Evolutionary conservation across 139 green algal species (phyloP).

Genomic region (Picochlorum sp.): DNA sequence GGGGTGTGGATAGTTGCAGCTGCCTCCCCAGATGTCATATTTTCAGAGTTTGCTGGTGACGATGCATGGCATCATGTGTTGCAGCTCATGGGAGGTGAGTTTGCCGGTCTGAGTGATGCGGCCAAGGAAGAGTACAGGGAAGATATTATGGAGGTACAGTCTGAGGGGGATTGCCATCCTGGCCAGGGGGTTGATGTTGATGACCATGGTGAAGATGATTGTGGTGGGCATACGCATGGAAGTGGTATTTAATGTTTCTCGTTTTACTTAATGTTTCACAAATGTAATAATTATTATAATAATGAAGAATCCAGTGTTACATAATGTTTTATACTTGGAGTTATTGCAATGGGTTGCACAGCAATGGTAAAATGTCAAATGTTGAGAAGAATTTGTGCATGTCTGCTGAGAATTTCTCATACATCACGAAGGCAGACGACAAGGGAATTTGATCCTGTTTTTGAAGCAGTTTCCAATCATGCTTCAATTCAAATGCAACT

Average conservation of each 20-base stretch:
- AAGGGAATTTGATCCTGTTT: neutral
- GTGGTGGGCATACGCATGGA: slow-evolving; percentile 4
- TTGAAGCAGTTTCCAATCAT: neutral
- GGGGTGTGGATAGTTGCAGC: slow-evolving; percentile 73
- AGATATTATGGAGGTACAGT: slow-evolving; percentile 13
- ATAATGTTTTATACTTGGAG: neutral
- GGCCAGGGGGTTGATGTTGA: neutral
- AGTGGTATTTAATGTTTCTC: slow-evolving; percentile 10
- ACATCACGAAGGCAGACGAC: slow-evolving; percentile 6
- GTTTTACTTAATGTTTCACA: too few species aligned
- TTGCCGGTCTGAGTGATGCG: slow-evolving; percentile 16
- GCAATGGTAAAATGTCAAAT: slow-evolving; percentile 2
- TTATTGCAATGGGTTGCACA: slow-evolving; percentile 9
- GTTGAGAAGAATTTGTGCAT: slow-evolving; percentile 6
- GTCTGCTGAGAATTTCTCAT: slow-evolving; percentile 13
- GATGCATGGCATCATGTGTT: slow-evolving; percentile 12
- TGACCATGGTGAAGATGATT: neutral
- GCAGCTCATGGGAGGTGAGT: slow-evolving; percentile 29
- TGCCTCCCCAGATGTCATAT: slow-evolving; percentile 37
- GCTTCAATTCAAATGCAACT: slow-evolving; percentile 1
- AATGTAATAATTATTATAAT: too few species aligned
- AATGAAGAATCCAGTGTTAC: too few species aligned
- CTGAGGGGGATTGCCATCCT: neutral
- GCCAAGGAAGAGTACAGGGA: slow-evolving; percentile 11
- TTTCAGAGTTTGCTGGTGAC: neutral